Evolutionary conservation across 108 stramenopile genomes (phyloP), one percentile per base, ranked within the genome.

Genomic region (Cyclostephanos tholiformis): DNA sequence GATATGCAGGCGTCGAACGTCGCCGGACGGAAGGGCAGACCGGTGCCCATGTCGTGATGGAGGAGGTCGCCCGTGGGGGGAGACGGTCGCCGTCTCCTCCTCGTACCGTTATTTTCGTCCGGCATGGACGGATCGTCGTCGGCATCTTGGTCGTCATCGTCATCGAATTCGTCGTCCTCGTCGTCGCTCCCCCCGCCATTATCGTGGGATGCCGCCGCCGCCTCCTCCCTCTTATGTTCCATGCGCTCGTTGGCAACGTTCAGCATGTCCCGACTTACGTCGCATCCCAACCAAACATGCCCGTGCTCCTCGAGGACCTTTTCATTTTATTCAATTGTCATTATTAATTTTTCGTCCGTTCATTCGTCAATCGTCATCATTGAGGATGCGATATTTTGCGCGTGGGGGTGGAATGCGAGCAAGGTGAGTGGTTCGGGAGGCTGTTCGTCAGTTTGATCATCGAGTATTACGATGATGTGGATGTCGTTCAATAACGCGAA

Each of bases 1-100:
- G 96, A 97, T 71, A 99, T 91, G 72, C 90, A 95, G n/a, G 97
- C 98, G 80, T 99, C 99, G 75, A 99, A 99, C 0, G 95, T 88
- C 14, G 94, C 98, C n/a, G 97, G 92, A 46, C 98, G 93, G 81
- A 99, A 99, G 41, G 98, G 98, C 23, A 99, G 73, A 14, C 99
- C 99, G 17, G 95, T 96, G 49, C 99, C 99, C 98, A 99, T 99
- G 74, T 99, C 99, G 74, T 96, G 95, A 74, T 96, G 92, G 51
- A 93, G 63, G 14, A 96, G 66, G 74, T 94, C 91, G 44, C 92
- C 96, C 3, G 76, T 87, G 10, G 91, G 91, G 59, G 79, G 79
- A 75, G 26, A 48, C 23, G 67, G 29, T 13, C 30, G 14, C 10
- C 30, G n/a, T 13, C 6, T 80, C 69, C 25, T 76, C 62, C 32